phyloP scores from a whole-genome alignment of 2,329 filamentous ascomycete genomes.

The Dryadomyces quercivorus region DNA sequence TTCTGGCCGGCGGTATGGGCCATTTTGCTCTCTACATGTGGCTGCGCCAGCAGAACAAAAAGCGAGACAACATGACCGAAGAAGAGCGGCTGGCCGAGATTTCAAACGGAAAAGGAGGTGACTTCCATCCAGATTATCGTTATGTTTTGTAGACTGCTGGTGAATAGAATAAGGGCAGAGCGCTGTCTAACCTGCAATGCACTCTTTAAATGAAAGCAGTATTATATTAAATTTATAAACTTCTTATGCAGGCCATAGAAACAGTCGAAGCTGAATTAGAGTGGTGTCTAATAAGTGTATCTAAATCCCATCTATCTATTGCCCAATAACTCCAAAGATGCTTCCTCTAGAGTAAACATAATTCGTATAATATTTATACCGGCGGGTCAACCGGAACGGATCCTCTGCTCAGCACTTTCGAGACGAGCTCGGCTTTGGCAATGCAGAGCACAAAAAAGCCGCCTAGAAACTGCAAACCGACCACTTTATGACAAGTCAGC shows the following conservation, averaged over 20 bases:
- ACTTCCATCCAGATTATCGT: constrained; percentile 1
- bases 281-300: too few relatives aligned
- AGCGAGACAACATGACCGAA: neutral
- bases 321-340: too few relatives aligned
- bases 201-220: too few relatives aligned
- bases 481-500: neutral
- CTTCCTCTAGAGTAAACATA: too few relatives aligned
- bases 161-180: too few relatives aligned
- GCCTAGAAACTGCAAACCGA: neutral
- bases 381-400: too few relatives aligned
- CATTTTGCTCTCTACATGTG: neutral
- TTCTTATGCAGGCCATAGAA: too few relatives aligned
- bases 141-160: neutral
- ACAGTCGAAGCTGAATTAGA: too few relatives aligned
- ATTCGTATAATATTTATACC: too few relatives aligned
- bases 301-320: too few relatives aligned
- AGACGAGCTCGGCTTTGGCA: neutral
- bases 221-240: too few relatives aligned
- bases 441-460: neutral
- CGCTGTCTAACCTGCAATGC: too few relatives aligned
- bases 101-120: neutral
- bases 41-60: neutral
- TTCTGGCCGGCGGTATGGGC: neutral
- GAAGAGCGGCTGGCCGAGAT: neutral
- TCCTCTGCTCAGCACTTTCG: neutral